Base-by-base conservation (phyloP, 345 rosid species). In the Diplotaxis tenuifolia region DNA sequence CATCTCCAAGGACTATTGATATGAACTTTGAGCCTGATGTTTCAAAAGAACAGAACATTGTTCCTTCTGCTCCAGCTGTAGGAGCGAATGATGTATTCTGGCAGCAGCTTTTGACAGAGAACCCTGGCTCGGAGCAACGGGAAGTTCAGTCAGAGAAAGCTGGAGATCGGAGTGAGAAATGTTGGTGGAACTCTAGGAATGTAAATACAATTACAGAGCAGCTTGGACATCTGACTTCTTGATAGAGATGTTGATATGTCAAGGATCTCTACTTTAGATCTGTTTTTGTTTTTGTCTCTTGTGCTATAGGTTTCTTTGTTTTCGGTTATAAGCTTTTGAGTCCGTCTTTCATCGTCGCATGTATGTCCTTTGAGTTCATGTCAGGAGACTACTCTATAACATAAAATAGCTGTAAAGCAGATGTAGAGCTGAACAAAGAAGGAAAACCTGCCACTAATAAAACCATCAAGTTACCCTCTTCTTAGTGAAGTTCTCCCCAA, bases 51-150 rank as follows among this genome's bases (percentile, higher is more conserved):
- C 72, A 71, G 57, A 60, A 50, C 68, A 52, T 22, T 1, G 40
- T 58, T 18, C 12, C 49, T 60, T 5, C 62, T 52, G 57, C 80
- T 60, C 76, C 69, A 29, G 77, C 78, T 38, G 71, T 87, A 57
- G 99, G 99, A 65, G 89, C 67, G 28, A 95, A 95, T 75, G 99
- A 95, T 82, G 80, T 86, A n/a, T 95, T 95, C 76, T 95, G 97
- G 97, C 92, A 90, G 67, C 97, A 95, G 82, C 86, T 92, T 81
- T 88, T 95, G 80, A 86, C 96, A n/a, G 98, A 95, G 82, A 89
- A 86, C 80, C 99, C 99, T 10, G 96, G 96, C 61, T 80, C 93
- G 47, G 94, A 90, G 7, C 60, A 80, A 27, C 82, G 85, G 53
- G 97, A 86, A 82, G 92, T 80, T 80, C 91, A 87, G 54, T 84